Evolutionary conservation across 2,329 filamentous ascomycete genomes (phyloP).

Genomic region (Alternaria alternata): DNA sequence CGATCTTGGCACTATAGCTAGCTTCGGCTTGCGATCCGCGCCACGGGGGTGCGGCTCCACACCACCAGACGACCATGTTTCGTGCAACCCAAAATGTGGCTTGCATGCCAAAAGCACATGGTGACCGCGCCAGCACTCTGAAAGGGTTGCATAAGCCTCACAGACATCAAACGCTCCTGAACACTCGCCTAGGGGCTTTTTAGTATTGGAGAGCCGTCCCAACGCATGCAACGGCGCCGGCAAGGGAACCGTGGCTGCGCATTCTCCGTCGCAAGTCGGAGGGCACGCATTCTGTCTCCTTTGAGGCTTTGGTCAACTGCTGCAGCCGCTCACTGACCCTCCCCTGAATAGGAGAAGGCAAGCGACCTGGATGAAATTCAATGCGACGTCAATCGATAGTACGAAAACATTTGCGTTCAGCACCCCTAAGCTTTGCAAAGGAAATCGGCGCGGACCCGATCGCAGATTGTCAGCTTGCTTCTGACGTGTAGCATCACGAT

Average conservation of each 20-base stretch:
- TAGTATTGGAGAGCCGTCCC: neutral
- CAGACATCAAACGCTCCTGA: neutral
- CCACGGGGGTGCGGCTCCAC: slow-evolving; percentile 1
- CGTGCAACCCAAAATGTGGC: neutral
- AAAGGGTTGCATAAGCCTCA: slow-evolving; percentile 3
- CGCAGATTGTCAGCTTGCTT: neutral
- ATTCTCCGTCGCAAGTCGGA: neutral
- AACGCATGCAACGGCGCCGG: neutral
- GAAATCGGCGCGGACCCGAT: neutral
- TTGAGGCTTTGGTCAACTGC: neutral
- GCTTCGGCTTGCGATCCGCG: neutral
- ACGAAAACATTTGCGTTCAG: neutral
- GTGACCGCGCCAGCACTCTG: neutral
- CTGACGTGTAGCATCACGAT: neutral
- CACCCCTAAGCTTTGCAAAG: neutral
- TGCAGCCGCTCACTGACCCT: neutral
- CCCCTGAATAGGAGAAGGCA: neutral
- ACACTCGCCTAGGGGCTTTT: neutral
- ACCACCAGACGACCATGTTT: neutral
- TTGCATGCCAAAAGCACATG: neutral
- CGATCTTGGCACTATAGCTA: neutral
- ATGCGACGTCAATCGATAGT: neutral
- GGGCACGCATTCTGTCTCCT: neutral
- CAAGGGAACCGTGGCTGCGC: neutral
- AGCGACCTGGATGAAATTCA: neutral